Evolutionary conservation across 208 protist genomes (phyloP).

Genomic region (Leishmania amazonensis): DNA sequence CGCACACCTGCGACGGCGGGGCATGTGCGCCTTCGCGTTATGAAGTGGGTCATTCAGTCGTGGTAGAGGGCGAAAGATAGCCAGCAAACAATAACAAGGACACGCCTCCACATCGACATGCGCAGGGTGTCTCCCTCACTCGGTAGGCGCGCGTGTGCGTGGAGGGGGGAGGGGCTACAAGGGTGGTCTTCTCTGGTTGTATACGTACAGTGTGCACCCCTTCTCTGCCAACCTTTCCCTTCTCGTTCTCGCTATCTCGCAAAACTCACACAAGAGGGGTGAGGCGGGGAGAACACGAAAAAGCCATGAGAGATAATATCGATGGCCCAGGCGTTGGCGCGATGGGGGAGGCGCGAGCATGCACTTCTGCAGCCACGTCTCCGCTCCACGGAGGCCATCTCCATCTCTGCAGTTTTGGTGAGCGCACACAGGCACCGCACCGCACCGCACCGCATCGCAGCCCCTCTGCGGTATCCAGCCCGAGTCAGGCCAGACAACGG

Average conservation of each 20-base stretch:
- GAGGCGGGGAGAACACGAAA: too few relatives aligned
- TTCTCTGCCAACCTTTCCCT: background rate
- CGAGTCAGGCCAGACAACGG: background rate
- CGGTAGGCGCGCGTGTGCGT: background rate
- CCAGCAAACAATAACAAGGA: background rate
- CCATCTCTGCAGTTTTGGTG: background rate
- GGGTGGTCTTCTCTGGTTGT: background rate
- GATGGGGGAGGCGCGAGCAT: background rate
- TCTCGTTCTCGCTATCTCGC: background rate
- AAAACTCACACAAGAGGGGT: too few relatives aligned
- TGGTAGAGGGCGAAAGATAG: background rate
- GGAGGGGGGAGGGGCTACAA: background rate
- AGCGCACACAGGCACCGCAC: background rate
- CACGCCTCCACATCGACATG: too few relatives aligned
- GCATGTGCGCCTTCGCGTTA: background rate
- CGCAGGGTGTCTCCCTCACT: background rate
- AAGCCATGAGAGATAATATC: background rate
- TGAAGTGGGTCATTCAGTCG: background rate
- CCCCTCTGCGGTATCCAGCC: background rate
- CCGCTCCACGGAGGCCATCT: background rate
- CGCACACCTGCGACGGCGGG: background rate
- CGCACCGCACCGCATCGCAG: background rate
- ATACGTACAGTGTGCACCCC: background rate
- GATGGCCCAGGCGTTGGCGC: background rate
- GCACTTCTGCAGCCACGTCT: background rate